phyloP scores from a whole-genome alignment of 805 yeast species.

The Monosporozyma aerobia region DNA sequence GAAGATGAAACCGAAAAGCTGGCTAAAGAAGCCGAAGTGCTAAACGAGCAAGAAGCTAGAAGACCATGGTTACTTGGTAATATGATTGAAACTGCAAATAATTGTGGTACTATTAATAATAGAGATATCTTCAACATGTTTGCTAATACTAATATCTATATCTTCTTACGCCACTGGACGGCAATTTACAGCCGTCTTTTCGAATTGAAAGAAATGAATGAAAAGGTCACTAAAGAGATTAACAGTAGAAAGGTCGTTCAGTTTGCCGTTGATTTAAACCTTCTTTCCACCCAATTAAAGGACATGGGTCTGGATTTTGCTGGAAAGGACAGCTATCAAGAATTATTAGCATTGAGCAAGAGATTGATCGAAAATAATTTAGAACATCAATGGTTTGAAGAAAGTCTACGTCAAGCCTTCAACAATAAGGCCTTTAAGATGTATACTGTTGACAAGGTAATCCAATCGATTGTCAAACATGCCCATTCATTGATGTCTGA shows the following conservation, averaged over 20 bases:
- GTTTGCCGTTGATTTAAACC: conserved; percentile 80
- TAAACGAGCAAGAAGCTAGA: conserved; percentile 23
- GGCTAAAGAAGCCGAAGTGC: conserved; percentile 24
- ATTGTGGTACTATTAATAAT: conserved; percentile 24
- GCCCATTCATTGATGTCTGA: conserved; percentile 79
- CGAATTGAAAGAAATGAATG: conserved; percentile 67
- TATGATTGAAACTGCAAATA: conserved; percentile 25
- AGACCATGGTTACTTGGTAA: conserved; percentile 30
- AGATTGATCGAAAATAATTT: conserved; percentile 78
- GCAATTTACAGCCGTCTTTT: conserved; percentile 70
- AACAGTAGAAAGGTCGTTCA: conserved; percentile 51
- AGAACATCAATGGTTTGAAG: conserved; percentile 94
- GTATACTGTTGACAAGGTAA: conserved; percentile 87
- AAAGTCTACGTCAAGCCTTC: conserved; percentile 88
- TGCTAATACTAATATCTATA: conserved; percentile 81
- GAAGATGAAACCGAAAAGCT: conserved; percentile 17
- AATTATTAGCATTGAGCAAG: conserved; percentile 66
- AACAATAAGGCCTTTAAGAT: conserved; percentile 87
- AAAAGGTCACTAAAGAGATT: conserved; percentile 64
- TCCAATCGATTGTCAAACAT: conserved; percentile 76
- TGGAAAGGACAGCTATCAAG: conserved; percentile 65
- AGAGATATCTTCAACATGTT: conserved; percentile 66
- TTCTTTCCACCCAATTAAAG: conserved; percentile 69
- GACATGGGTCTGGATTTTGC: conserved; percentile 70
- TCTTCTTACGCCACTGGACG: conserved; percentile 78